Conservation (phyloP, 2,329 filamentous ascomycete genomes). For the Ophiocordyceps sinensis region DNA sequence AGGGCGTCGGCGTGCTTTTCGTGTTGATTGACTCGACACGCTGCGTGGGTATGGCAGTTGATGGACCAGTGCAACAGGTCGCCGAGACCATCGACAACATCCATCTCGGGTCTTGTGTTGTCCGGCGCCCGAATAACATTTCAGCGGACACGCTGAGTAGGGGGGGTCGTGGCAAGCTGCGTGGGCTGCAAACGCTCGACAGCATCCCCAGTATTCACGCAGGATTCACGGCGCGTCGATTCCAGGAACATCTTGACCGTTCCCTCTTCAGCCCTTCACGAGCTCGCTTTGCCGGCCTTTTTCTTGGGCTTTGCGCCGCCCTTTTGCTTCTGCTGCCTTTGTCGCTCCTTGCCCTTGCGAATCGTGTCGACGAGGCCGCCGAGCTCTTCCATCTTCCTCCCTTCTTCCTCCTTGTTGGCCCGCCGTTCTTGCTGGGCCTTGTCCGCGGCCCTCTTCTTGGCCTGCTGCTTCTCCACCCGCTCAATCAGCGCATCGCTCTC, state of each 20-base stretch:
- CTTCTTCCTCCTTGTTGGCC: slow-evolving; percentile 18
- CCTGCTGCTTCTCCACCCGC: slow-evolving; percentile 64
- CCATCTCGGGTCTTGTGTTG: too few species aligned
- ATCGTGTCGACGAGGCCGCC: slow-evolving; percentile 27
- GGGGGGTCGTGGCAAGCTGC: too few species aligned
- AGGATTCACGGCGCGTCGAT: background rate
- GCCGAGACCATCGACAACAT: too few species aligned
- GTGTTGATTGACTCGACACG: too few species aligned
- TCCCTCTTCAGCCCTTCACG: background rate
- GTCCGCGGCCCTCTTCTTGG: slow-evolving; percentile 31
- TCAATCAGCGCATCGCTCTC: slow-evolving; percentile 76
- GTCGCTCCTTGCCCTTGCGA: slow-evolving; percentile 24
- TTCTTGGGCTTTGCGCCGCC: background rate
- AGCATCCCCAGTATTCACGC: background rate
- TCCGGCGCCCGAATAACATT: too few species aligned
- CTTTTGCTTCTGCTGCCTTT: slow-evolving; percentile 8
- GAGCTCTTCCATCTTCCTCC: slow-evolving; percentile 16
- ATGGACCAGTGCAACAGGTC: too few species aligned
- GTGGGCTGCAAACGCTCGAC: too few species aligned
- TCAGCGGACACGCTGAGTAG: too few species aligned
- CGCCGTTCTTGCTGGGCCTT: slow-evolving; percentile 23
- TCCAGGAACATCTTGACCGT: background rate
- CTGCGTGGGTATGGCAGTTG: too few species aligned
- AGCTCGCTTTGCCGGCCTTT: background rate
- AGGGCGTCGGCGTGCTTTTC: too few species aligned